Evolutionary conservation across 1,139 yeast genomes (phyloP), one percentile per base, ranked within the genome.

Genomic region (Debaryomyces robertsiae): DNA sequence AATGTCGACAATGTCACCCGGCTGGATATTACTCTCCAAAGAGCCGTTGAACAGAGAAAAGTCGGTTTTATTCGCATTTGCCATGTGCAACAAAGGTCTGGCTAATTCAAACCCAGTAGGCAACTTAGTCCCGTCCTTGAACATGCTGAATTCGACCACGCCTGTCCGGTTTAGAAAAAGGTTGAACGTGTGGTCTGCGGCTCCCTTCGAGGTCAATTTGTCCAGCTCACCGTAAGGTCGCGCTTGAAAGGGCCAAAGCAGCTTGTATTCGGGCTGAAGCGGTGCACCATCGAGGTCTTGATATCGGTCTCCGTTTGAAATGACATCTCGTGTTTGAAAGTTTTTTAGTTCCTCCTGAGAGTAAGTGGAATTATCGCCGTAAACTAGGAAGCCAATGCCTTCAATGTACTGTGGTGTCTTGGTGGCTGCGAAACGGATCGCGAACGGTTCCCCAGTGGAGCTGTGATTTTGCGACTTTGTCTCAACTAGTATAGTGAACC

Each of bases 361-460:
- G 13, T 23, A 27, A 10, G 14, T 23, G n/a, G 32, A 29, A 15
- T 35, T 34, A 3, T 33, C 15, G 0, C 61, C 65, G 41, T 64
- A 63, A 9, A 48, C 44, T 34, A 65, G 46, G 17, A 55, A 46
- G 0, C 63, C 63, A 2, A 57, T 10, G 1, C 66, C 69, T 38
- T 65, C 68, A 9, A 60, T 50, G 29, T 53, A 48, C 42, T 67
- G 72, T 1, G 69, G 68, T 36, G 60, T 53, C 23, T 54, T 54
- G 4, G 53, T 45, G 30, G 62, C 61, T 9, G 68, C 61, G 49
- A 61, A 55, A 23, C 72, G 50, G 16, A 63, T 58, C 9, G 53
- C 52, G 38, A 52, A 61, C 1, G 55, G 57, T 15, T 38, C 30
- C n/a, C 32, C 17, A 1, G 34, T 36, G 29, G 52, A 41, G 4